Base-by-base conservation (phyloP, 345 rosid species). In the Moringa oleifera region DNA sequence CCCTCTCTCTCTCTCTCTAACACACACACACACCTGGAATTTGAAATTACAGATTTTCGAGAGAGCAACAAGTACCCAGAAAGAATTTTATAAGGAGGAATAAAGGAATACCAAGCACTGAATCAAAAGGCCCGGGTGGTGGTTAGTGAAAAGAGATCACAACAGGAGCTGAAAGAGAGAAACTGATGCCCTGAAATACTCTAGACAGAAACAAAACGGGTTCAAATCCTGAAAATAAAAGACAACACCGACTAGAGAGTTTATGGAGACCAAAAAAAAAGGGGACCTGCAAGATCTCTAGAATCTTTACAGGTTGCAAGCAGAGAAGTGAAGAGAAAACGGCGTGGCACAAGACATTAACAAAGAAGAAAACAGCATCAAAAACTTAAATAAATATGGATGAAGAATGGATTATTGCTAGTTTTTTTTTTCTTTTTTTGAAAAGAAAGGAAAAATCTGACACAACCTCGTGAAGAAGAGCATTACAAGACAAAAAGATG, bases 391-490 rank as follows among this genome's bases (percentile, higher is more conserved):
- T 18, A 64, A 57, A 71, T 23, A 58, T 5, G 68, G 53, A 57
- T 41, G 69, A 62, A 73, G 58, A 58, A 54, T 62, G 54, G 51
- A 22, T 55, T 65, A n/a, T n/a, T n/a, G n/a, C n/a, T n/a, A n/a
- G n/a, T n/a, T 49, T 45, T 20, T 25, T 59, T 51, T 36, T 56
- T 28, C 52, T 66, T 51, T 36, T 73, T 74, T 73, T 60, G 55
- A 79, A 71, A 71, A 50, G 56, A 23, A 77, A 70, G 71, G 59
- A 65, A 37, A 63, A 47, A 71, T 77, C 98, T 91, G 96, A 89
- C 96, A 86, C 80, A 71, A 65, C 80, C 92, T 88, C 95, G 91
- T 91, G 95, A 89, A 76, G 78, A 79, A 77, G 77, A 78, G 83
- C 78, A 74, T 75, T 83, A 83, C 81, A 81, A 62, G 89, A 85